Conservation (phyloP, 2,329 filamentous ascomycete species). For the Chrysoporthe cubensis region DNA sequence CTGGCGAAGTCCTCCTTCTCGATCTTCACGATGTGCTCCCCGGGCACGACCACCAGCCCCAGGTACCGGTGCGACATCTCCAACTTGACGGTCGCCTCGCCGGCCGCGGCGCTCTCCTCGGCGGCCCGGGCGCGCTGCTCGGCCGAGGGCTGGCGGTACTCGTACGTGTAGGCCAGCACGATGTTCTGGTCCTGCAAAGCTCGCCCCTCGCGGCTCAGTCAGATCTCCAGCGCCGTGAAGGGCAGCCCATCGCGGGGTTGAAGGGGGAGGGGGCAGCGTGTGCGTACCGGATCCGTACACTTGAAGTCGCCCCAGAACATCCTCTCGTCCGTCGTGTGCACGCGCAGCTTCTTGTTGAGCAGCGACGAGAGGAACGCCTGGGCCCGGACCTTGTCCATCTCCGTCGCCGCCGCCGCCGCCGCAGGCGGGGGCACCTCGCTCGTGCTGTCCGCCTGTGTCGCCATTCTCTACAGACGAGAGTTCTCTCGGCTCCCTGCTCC, state of each 20-base stretch:
- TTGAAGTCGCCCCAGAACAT: constrained; percentile 92
- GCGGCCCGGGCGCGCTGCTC: constrained; percentile 48
- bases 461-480: neutral
- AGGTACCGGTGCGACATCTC: constrained; percentile 86
- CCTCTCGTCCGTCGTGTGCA: constrained; percentile 80
- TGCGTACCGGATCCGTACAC: constrained; percentile 85
- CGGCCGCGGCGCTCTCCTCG: constrained; percentile 41
- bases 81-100: constrained; percentile 55
- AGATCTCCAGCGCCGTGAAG: neutral
- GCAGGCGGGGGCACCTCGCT: too few relatives aligned
- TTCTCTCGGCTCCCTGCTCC: neutral
- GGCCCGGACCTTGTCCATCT: constrained; percentile 56
- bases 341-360: constrained; percentile 76
- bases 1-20: constrained; percentile 79
- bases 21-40: constrained; percentile 82
- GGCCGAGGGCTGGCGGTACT: constrained; percentile 78
- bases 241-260: too few relatives aligned
- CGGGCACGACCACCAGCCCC: constrained; percentile 87
- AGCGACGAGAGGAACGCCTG: constrained; percentile 65
- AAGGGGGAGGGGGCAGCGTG: constrained; percentile 2
- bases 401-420: too few relatives aligned
- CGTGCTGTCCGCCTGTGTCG: too few relatives aligned
- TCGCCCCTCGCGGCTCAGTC: neutral
- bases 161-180: constrained; percentile 82
- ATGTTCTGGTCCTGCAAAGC: constrained; percentile 76